Percentiles rank a stretch among this genome's conserved stretches.
Evolutionary conservation across 225 moss, liverwort and hornwort genomes (phyloP).

Genomic region (Marchantia polymorpha): DNA sequence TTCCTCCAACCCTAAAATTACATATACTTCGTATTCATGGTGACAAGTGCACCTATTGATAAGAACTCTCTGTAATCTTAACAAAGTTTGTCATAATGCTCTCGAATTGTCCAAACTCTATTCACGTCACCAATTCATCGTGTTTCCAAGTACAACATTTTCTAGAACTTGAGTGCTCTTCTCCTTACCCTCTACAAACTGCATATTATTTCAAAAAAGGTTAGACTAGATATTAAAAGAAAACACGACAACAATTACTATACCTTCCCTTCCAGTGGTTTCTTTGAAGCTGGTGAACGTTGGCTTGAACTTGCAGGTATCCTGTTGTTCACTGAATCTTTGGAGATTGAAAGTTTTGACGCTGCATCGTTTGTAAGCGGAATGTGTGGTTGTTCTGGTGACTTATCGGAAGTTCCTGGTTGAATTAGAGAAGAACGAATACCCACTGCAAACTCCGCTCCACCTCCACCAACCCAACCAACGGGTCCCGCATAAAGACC

Average conservation of each 20-base stretch:
- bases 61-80: no score
- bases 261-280: not conserved
- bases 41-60: no score
- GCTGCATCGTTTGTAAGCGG: not conserved
- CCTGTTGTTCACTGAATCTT: not conserved
- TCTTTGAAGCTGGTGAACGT: not conserved
- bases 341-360: not conserved
- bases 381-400: constrained; percentile 5
- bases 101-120: no score
- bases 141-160: no score
- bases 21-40: no score
- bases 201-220: no score
- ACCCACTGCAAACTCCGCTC: constrained; percentile 93
- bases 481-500: constrained; percentile 96
- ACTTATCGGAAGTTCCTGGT: constrained; percentile 23
- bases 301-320: not conserved
- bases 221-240: no score
- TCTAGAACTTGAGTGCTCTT: no score
- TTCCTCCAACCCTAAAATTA: no score
- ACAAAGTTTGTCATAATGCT: no score
- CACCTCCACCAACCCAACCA: constrained; percentile 88
- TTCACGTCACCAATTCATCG: no score
- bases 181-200: no score
- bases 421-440: constrained; percentile 87
- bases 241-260: not conserved